Conservation (phyloP, 2,329 filamentous ascomycete species). For the Gyromitra esculenta region DNA sequence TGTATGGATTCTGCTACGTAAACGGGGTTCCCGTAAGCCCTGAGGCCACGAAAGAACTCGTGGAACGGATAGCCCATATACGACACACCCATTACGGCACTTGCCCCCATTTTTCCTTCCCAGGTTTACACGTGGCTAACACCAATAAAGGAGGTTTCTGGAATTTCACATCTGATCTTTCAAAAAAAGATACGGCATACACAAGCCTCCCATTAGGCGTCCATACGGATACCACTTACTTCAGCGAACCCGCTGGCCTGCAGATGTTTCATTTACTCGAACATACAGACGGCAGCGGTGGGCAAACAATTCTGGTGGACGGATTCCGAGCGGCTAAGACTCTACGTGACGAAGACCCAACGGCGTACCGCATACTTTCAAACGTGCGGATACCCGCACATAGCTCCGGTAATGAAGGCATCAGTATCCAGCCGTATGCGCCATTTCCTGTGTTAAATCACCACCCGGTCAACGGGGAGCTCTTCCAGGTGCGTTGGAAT, state of each 20-base stretch:
- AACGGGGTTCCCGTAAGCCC: conserved; percentile 74
- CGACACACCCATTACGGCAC: conserved; percentile 88
- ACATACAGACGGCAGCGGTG: conserved; percentile 75
- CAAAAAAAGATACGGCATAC: conserved; percentile 89
- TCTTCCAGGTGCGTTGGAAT: conserved; percentile 86
- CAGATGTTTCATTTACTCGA: conserved; percentile 93
- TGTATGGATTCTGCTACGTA: conserved; percentile 81
- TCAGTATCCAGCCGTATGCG: conserved; percentile 77
- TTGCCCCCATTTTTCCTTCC: conserved; percentile 59
- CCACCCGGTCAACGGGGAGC: conserved; percentile 61
- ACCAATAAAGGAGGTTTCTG: conserved; percentile 69
- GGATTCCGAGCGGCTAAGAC: conserved; percentile 77
- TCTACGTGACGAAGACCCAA: conserved; percentile 67
- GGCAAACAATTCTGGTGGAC: conserved; percentile 83
- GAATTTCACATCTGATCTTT: conserved; percentile 89
- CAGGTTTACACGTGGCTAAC: conserved; percentile 6
- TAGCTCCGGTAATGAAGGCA: conserved; percentile 85
- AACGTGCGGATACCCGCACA: conserved; percentile 75
- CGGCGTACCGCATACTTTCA: conserved; percentile 69
- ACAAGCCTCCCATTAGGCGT: conserved; percentile 82
- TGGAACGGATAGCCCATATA: conserved; percentile 86
- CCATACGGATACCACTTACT: conserved; percentile 96
- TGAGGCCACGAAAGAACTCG: conserved; percentile 75
- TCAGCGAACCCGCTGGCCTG: conserved; percentile 87
- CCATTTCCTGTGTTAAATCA: conserved; percentile 77